Conservation (phyloP, 345 rosid genomes). For the Excoecaria agallocha region DNA sequence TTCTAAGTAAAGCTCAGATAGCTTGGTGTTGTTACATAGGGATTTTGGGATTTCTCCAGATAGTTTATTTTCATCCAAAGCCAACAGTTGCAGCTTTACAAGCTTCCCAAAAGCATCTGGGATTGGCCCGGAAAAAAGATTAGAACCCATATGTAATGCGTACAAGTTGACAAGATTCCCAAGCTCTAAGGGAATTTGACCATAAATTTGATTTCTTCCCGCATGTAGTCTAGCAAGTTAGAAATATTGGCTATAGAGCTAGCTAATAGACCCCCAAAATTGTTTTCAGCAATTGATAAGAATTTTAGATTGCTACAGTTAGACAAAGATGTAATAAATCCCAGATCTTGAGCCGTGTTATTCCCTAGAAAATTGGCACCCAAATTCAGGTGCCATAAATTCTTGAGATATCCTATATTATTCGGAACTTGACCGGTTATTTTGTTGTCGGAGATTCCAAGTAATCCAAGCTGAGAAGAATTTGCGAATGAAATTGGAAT, state of each 20-base stretch:
- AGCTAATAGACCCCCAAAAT: constrained; percentile 15
- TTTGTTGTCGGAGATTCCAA: no score
- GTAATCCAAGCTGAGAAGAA: no score
- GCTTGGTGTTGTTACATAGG: background rate
- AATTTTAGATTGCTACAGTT: background rate
- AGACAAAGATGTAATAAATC: constrained; percentile 9
- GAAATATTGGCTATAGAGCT: constrained; percentile 6
- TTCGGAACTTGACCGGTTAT: background rate
- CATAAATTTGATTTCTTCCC: background rate
- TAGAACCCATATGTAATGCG: background rate
- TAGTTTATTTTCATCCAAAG: background rate
- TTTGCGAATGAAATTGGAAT: no score
- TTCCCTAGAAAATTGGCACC: background rate
- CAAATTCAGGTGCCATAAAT: background rate
- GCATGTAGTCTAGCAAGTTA: fast-evolving
- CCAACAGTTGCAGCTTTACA: background rate
- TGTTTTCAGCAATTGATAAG: background rate
- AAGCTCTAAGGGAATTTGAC: constrained; percentile 7
- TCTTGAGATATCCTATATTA: background rate
- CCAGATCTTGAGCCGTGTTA: constrained; percentile 9
- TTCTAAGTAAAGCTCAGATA: background rate
- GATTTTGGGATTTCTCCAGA: constrained; percentile 19
- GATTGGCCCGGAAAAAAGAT: constrained; percentile 16
- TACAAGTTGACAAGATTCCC: constrained; percentile 26
- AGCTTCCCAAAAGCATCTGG: constrained; percentile 9